A percentile compares a stretch with the other conserved stretches of the same genome.
Evolutionary conservation across 345 rosid genomes (phyloP).

Genomic region (Brassica carinata): DNA sequence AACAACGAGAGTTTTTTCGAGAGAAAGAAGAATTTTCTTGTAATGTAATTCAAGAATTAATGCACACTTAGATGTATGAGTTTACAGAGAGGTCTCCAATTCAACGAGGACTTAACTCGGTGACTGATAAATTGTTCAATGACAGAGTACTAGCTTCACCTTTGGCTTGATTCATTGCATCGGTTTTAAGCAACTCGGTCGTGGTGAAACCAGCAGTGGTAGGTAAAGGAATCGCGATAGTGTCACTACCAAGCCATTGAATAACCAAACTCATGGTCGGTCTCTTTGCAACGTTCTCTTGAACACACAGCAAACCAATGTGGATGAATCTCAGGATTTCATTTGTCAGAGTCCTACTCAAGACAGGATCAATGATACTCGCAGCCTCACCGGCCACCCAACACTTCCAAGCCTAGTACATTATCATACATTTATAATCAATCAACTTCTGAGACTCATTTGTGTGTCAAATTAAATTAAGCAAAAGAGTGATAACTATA

Average conservation of each 20-base stretch:
- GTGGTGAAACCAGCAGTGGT: constrained; percentile 45
- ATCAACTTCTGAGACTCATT: neutral
- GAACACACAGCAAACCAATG: constrained; percentile 56
- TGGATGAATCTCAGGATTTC: constrained; percentile 55
- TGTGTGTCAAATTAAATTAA: neutral
- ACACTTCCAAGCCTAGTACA: constrained; percentile 53
- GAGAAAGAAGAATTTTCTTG: neutral
- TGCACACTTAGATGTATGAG: neutral
- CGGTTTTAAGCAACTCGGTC: neutral
- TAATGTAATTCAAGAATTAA: neutral
- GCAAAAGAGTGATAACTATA: neutral
- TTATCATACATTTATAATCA: neutral
- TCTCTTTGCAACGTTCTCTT: constrained; percentile 46
- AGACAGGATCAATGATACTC: constrained; percentile 46
- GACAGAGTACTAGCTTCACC: constrained; percentile 32
- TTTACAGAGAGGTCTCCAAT: neutral
- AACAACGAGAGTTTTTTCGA: neutral
- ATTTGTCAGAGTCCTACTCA: constrained; percentile 30
- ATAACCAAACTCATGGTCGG: constrained; percentile 51
- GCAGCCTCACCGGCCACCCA: constrained; percentile 48
- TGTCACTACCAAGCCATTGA: constrained; percentile 51
- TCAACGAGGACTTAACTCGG: constrained; percentile 47
- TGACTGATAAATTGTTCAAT: constrained; percentile 44
- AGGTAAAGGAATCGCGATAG: constrained; percentile 40
- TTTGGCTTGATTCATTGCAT: constrained; percentile 15